Evolutionary conservation across 225 moss, liverwort and hornwort genomes (phyloP), one percentile per base, ranked within the genome.

Genomic region (Ulota crispa): DNA sequence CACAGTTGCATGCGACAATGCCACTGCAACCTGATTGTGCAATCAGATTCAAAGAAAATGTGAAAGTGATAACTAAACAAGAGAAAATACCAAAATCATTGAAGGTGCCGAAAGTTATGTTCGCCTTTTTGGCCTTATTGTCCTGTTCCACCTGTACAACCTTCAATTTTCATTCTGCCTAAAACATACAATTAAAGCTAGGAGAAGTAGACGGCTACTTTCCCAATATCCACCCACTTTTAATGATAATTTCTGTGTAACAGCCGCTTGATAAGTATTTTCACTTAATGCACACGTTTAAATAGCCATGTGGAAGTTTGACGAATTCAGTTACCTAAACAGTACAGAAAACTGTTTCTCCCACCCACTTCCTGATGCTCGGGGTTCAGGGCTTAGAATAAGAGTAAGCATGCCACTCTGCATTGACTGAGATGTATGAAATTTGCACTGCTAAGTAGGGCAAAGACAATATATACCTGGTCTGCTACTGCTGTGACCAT

Each of bases 1-100:
- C n/a, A 96, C 93, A 45, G 94, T 91, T 54, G 96, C 96, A 75
- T 96, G 96, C 18, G 96, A 94, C 28, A 96, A 85, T 65, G 96
- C 96, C 39, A 96, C 96, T 70, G 94, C 96, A 80, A 96, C 96
- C 96, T 96, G 82, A 67, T 72, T 72, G 31, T 54, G 19, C n/a
- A 57, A 69, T 78, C 69, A 78, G 55, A 60, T 53, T 39, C 52
- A 63, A 63, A 18, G 13, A 56, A 19, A 32, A 16, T 70, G 30
- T 34, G 79, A 61, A 30, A 27, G 15, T 64, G 32, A 78, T 30
- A 8, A 30, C 19, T n/a, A 30, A 64, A 83, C 43, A 72, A 37
- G 37, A 10, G 52, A 54, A 2, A 16, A 34, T 54, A 42, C 43
- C 16, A 56, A 56, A 56, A 0, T 47, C 52, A 30, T 50, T n/a